phyloP scores from a whole-genome alignment of 1,139 yeast species.

The Protomyces inouyei region DNA sequence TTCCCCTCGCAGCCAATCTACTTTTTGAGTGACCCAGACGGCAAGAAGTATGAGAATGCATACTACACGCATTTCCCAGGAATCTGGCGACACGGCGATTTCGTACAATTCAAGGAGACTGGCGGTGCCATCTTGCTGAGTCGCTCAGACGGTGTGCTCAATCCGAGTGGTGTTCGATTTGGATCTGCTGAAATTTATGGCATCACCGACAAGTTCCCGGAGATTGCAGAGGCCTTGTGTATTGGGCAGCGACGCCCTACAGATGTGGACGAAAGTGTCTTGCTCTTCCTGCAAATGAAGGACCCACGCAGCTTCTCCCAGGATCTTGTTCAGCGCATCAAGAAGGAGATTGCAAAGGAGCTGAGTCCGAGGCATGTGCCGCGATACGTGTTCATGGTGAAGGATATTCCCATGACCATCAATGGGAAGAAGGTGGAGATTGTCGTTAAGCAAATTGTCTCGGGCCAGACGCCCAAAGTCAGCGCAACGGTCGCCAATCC shows the following conservation, averaged over 20 bases:
- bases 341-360: slow-evolving; percentile 30
- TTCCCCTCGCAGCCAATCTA: slow-evolving; percentile 35
- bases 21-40: slow-evolving; percentile 33
- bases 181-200: slow-evolving; percentile 35
- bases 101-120: slow-evolving; percentile 32
- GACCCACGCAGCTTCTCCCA: slow-evolving; percentile 19
- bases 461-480: slow-evolving; percentile 30
- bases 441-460: slow-evolving; percentile 32
- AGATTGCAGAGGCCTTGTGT: slow-evolving; percentile 33
- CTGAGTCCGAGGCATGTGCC: slow-evolving; percentile 35
- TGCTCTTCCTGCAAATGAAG: slow-evolving; percentile 31
- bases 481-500: slow-evolving; percentile 35
- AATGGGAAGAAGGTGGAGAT: slow-evolving; percentile 35
- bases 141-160: slow-evolving; percentile 34
- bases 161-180: slow-evolving; percentile 34
- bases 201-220: slow-evolving; percentile 31
- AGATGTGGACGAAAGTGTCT: slow-evolving; percentile 33
- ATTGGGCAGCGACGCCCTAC: slow-evolving; percentile 33
- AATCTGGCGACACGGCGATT: slow-evolving; percentile 35
- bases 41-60: slow-evolving; percentile 31
- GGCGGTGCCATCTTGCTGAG: slow-evolving; percentile 33
- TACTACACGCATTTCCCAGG: slow-evolving; percentile 32
- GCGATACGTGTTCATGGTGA: slow-evolving; percentile 31
- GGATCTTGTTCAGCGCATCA: slow-evolving; percentile 28
- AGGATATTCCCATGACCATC: slow-evolving; percentile 34